phyloP scores from a whole-genome alignment of 768 basidiomycete species.

The Podaxis sp. region DNA sequence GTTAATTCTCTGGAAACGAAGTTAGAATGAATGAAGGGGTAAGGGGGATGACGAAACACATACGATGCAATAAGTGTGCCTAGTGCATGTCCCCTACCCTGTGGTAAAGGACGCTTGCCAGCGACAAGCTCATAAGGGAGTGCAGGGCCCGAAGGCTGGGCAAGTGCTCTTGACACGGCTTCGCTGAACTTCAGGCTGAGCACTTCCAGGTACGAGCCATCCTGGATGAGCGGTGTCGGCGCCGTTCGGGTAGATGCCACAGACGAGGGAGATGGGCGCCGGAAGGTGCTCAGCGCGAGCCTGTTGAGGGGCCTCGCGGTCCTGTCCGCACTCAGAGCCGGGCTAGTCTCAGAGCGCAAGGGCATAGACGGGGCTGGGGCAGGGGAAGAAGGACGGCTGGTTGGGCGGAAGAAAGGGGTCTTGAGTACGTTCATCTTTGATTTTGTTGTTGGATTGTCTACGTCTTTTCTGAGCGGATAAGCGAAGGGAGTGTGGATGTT shows the following conservation, averaged over 20 bases:
- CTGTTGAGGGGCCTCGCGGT: constrained; percentile 53
- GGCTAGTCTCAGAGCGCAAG: constrained; percentile 15
- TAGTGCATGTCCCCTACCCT: constrained; percentile 66
- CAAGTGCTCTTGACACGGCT: constrained; percentile 74
- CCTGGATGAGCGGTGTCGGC: constrained; percentile 58
- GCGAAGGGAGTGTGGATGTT: constrained; percentile 18
- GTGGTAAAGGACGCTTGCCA: constrained; percentile 73
- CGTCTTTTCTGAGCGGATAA: constrained; percentile 12
- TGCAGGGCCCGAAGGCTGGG: constrained; percentile 59
- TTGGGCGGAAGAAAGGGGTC: constrained; percentile 64
- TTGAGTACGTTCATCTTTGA: constrained; percentile 65
- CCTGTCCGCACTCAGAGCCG: constrained; percentile 40
- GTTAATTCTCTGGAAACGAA: constrained; percentile 59
- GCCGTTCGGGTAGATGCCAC: constrained; percentile 31
- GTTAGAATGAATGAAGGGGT: constrained; percentile 13
- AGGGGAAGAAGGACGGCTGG: constrained; percentile 65
- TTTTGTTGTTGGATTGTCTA: constrained; percentile 17
- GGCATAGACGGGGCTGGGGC: constrained; percentile 29
- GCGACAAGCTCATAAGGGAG: constrained; percentile 51
- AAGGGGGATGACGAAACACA: constrained; percentile 29
- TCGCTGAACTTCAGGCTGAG: constrained; percentile 78
- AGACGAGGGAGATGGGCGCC: constrained; percentile 52
- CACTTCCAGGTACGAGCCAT: constrained; percentile 78
- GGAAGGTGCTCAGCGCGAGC: constrained; percentile 58
- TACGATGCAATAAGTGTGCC: constrained; percentile 73